A percentile compares a stretch with the other conserved stretches of the same genome.
These are phyloP conservation scores for Coemansia furcata DNA, from an alignment of 192 early-diverging fungal genomes.

Conservation along the genomic window DNA sequence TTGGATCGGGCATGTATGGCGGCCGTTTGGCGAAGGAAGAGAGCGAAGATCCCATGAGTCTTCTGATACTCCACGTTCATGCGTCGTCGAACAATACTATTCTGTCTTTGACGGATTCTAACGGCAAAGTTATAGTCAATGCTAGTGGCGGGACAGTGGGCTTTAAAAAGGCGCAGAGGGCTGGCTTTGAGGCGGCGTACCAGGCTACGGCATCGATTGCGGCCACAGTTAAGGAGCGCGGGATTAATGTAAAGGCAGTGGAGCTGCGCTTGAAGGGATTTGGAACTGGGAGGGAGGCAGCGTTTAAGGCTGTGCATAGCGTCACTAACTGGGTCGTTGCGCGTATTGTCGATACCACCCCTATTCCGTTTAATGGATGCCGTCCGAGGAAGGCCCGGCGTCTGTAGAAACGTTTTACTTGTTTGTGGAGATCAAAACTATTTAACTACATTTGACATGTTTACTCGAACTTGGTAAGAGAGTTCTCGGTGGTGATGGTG, in stretches of 20 bases:
- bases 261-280: slow-evolving; percentile 88
- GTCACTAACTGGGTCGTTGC: slow-evolving; percentile 73
- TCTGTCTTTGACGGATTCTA: slow-evolving; percentile 69
- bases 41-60: slow-evolving; percentile 27
- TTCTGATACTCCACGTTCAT: slow-evolving; percentile 47
- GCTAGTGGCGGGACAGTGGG: slow-evolving; percentile 80
- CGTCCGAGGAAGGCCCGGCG: slow-evolving; percentile 85
- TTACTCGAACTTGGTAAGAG: slow-evolving; percentile 22
- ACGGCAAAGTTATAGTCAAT: slow-evolving; percentile 68
- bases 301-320: slow-evolving; percentile 78
- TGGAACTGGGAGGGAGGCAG: slow-evolving; percentile 88
- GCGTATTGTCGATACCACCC: slow-evolving; percentile 84
- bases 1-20: slow-evolving; percentile 12
- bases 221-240: slow-evolving; percentile 65
- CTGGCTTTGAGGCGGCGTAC: slow-evolving; percentile 89
- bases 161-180: slow-evolving; percentile 85
- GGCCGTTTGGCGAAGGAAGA: neutral
- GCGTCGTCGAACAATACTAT: slow-evolving; percentile 85
- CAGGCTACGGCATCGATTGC: slow-evolving; percentile 77
- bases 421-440: neutral
- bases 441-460: neutral
- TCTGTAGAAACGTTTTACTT: slow-evolving; percentile 54
- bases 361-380: slow-evolving; percentile 87
- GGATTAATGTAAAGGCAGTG: slow-evolving; percentile 59
- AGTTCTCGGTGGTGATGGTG: slow-evolving; percentile 26